Base-by-base conservation (phyloP, 2,329 filamentous ascomycete species). In the Fusarium annulatum region DNA sequence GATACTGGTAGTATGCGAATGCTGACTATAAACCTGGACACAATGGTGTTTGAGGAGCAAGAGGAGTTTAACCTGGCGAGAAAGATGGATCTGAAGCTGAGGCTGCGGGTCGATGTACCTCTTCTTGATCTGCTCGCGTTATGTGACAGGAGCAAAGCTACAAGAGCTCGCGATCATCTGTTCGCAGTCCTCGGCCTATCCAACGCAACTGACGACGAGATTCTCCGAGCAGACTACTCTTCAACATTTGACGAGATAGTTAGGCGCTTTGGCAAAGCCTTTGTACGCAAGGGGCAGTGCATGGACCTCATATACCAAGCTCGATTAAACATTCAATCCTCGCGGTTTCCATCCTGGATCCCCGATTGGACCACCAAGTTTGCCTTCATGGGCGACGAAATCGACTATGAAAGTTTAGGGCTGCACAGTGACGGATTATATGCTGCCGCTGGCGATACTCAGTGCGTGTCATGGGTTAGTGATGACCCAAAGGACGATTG, bases 191-290 rank as follows among this genome's bases (percentile, higher is more conserved):
- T 39, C 2, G 51, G 51, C 12, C 5, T 53, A 0, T 39, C 51
- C 5, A 10, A 0, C 23, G 51, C 14, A 5, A 9, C 2, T n/a
- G 34, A 16, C 2, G 3, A 53, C 14, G 9, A 39, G 0, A 2
- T 5, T 28, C 18, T 53, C 7, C 9, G 5, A 0, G 33, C 23
- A 3, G 51, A 53, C 23, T 53, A 53, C 19, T 28, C 34, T 53
- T 36, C 2, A 12, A 1, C 2, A 0, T 53, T 53, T 11, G 51
- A 53, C 3, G 23, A 28, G 2, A 28, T 53, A 28, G 51, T 53
- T 0, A 2, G 23, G 2, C 51, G 23, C 3, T 53, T 38, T 0
- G 51, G 51, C 1, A 53, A 39, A 39, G 51, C 34, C 0, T 53
- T 53, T 12, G 23, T 53, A 18, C 14, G 34, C 1, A 28, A 7